Evolutionary conservation across 768 basidiomycete genomes (phyloP), one percentile per base, ranked within the genome.

Genomic region (Lactifluus pinguis): DNA sequence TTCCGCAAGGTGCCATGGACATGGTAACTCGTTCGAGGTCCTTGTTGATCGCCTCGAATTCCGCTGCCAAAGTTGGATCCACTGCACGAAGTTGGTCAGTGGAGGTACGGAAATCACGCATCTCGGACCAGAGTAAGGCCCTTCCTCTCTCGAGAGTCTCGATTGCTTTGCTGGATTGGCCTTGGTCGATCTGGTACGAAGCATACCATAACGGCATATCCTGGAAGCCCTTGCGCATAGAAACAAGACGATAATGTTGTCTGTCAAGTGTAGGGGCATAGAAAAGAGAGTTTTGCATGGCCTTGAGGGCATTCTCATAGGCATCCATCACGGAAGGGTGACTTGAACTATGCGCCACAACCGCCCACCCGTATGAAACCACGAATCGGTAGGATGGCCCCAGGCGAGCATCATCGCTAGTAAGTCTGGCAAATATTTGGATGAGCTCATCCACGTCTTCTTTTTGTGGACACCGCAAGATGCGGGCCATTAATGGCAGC

Each of bases 121-220:
- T 39, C 47, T 63, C 44, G 0, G 51, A 53, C 62, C 62, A 64
- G 4, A 64, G 51, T 15, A 64, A 21, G 34, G 61, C n/a, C 10
- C 62, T 29, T 6, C 62, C 62, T 21, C 56, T 34, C 21, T 64
- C 62, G 19, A 64, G 41, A 45, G 48, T 30, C 7, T 64, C 62
- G 25, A 62, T 38, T 2, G 61, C 61, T n/a, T 10, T 15, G 19
- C 19, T 45, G 9, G 15, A 7, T 39, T 48, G 45, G 25, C 47
- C 36, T 1, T 8, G 17, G 14, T 48, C 10, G 41, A 56, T 29
- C 8, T 29, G 47, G 25, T 56, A 49, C 19, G 55, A 56, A 13
- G 55, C 55, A 25, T 56, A 49, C 8, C 49, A 21, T 19, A 49
- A 48, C 4, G 47, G 55, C 36, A 56, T 7, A 48, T 25, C 15